Base-by-base conservation (phyloP, 768 basidiomycete species). In the Phaeotremella skinneri region DNA sequence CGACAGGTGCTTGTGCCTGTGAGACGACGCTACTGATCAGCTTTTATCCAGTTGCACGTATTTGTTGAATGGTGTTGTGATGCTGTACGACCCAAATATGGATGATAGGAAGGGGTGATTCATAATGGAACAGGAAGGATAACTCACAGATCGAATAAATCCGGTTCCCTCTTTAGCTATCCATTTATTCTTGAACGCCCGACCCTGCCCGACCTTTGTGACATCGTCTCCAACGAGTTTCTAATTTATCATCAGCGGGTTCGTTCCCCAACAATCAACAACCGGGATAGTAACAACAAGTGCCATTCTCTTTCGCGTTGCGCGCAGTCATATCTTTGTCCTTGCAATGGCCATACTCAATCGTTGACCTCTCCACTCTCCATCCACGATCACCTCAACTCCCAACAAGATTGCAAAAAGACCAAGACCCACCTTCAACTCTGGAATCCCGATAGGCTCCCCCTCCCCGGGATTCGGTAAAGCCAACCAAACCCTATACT, bases 121-220 rank as follows among this genome's bases (percentile, higher is more conserved):
- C n/a, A n/a, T n/a, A 7, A 48, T 32, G 4, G 21, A 26, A 20
- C 14, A 11, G 60, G 20, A 30, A 13, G 14, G 20, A 26, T 9
- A 30, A 83, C 89, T 65, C 62, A 94, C 93, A 62, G 86, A 81
- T 79, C 89, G 88, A 47, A 94, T 85, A 64, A 99, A 84, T 0
- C 74, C 90, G 62, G 84, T 83, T 6, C 89, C 90, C 63, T 94
- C 88, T 77, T 97, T 98, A 21, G 81, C 82, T 62, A 98, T 91
- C 96, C 96, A 99, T 56, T 88, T 89, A 68, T 89, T 91, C 80
- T 93, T 97, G 83, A 99, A 96, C 20, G 94, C 96, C 64, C 88
- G 84, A 7, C 88, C 88, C 79, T 98, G 96, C 0, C 96, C 96
- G 57, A 97, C 84, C 79, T 93, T 96, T 16, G 90, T 86, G 5